Percentiles rank a stretch among this genome's conserved stretches.
phyloP scores from a whole-genome alignment of 1,139 yeast species.

The Debaryomycetaceae sp. region DNA sequence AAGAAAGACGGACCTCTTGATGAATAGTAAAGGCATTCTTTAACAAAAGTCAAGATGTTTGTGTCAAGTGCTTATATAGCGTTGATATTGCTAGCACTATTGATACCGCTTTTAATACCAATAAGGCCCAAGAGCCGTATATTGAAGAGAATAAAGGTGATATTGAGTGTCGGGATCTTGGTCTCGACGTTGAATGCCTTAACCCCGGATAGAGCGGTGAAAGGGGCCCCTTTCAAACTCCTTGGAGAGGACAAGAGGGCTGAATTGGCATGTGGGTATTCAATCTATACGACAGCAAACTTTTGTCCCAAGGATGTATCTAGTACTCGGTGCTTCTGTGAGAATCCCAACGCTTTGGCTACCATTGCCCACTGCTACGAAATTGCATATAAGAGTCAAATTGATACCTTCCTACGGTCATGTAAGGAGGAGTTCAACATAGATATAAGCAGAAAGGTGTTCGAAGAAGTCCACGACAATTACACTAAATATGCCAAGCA shows the following conservation, averaged over 20 bases:
- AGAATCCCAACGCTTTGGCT: conserved; percentile 34
- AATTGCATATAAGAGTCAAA: conserved; percentile 18
- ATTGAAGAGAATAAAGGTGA: conserved; percentile 10
- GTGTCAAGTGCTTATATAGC: conserved; percentile 14
- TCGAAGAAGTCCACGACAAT: conserved; percentile 32
- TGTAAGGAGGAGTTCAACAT: conserved; percentile 25
- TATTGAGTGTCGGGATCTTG: conserved; percentile 14
- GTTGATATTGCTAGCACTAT: conserved; percentile 13
- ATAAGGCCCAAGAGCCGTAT: conserved; percentile 10
- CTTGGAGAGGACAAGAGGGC: conserved; percentile 30
- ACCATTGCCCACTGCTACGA: conserved; percentile 38
- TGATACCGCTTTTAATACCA: conserved; percentile 19
- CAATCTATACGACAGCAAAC: conserved; percentile 18
- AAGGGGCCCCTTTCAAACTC: conserved; percentile 35
- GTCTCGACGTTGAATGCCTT: conserved; percentile 19
- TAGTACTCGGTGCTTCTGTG: conserved; percentile 23
- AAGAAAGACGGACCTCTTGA: too few relatives aligned
- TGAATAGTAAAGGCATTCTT: too few relatives aligned
- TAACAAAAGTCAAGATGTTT: not conserved
- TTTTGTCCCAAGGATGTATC: conserved; percentile 19
- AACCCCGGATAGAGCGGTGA: conserved; percentile 29
- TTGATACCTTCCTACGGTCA: conserved; percentile 21
- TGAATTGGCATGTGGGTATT: conserved; percentile 28
- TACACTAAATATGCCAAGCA: conserved; percentile 34
- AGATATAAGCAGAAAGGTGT: conserved; percentile 23